Conservation (phyloP, 495 filamentous ascomycete genomes). For the Penicillium goetzii region DNA sequence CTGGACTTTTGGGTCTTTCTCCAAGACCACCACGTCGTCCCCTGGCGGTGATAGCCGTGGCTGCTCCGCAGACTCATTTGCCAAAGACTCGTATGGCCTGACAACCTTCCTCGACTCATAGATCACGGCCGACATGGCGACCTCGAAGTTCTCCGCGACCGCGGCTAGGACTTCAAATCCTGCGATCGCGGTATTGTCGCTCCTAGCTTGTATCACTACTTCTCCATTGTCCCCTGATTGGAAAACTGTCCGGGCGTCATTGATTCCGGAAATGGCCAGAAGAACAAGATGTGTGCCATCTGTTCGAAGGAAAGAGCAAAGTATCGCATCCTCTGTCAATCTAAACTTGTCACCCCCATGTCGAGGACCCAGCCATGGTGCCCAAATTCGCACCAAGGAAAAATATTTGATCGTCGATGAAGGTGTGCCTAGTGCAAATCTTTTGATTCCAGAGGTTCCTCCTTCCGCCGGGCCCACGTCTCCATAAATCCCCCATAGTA, state of each 20-base stretch:
- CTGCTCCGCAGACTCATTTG: constrained; percentile 12
- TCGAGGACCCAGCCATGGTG: constrained; percentile 83
- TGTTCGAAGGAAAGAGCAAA: constrained; percentile 77
- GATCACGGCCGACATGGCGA: constrained; percentile 77
- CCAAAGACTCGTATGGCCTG: constrained; percentile 32
- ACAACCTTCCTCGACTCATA: constrained; percentile 81
- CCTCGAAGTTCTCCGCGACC: constrained; percentile 74
- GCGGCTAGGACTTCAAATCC: constrained; percentile 70
- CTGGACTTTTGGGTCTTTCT: constrained; percentile 56
- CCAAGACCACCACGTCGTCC: constrained; percentile 44
- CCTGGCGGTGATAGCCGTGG: constrained; percentile 41
- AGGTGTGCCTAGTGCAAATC: constrained; percentile 66
- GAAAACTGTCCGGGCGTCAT: constrained; percentile 72
- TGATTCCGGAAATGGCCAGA: constrained; percentile 76
- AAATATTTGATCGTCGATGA: constrained; percentile 67
- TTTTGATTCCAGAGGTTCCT: constrained; percentile 56
- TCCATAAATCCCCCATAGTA: constrained; percentile 70
- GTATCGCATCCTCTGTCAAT: constrained; percentile 74
- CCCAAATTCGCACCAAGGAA: constrained; percentile 75
- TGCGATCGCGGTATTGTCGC: constrained; percentile 61
- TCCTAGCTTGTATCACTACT: constrained; percentile 69
- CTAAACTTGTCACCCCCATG: constrained; percentile 71
- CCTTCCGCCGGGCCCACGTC: constrained; percentile 56
- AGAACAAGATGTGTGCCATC: constrained; percentile 82
- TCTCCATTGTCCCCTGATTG: constrained; percentile 66